Conservation (phyloP, 208 protist species). For the Lotmaria passim region DNA sequence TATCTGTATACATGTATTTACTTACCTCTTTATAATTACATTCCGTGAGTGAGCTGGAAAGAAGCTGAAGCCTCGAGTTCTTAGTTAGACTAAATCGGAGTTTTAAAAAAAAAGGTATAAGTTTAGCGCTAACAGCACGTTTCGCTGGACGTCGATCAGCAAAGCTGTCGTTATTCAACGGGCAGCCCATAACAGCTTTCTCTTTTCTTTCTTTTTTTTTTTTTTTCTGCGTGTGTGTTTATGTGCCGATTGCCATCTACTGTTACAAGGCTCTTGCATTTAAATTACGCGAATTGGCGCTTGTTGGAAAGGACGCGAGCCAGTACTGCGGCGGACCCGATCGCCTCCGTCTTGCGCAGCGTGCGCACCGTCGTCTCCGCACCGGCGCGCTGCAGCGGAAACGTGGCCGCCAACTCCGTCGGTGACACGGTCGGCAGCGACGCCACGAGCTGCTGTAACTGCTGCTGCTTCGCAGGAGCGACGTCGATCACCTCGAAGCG, state of each 20-base stretch:
- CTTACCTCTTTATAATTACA: too few species aligned
- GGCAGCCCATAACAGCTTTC: too few species aligned
- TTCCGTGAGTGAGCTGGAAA: too few species aligned
- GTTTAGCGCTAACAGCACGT: too few species aligned
- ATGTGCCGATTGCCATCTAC: neutral
- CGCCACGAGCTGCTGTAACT: constrained; percentile 23
- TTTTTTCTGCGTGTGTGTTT: neutral
- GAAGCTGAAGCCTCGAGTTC: too few species aligned
- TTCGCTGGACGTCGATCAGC: too few species aligned
- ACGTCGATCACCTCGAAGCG: constrained; percentile 78
- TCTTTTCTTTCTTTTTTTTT: constrained; percentile 5
- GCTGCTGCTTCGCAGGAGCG: constrained; percentile 13
- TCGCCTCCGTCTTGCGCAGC: constrained; percentile 60
- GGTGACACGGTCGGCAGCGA: constrained; percentile 10
- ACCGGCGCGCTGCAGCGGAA: neutral
- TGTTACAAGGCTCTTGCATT: neutral
- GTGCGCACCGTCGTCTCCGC: constrained; percentile 18
- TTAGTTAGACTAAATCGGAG: too few species aligned
- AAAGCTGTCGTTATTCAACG: too few species aligned
- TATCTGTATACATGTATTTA: too few species aligned
- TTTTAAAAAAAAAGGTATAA: too few species aligned
- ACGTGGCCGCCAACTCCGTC: neutral
- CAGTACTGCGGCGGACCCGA: constrained; percentile 60
- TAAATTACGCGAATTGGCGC: constrained; percentile 57
- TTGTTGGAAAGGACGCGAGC: constrained; percentile 84